Conservation (phyloP, 345 rosid species). For the Schrenkiella parvula region DNA sequence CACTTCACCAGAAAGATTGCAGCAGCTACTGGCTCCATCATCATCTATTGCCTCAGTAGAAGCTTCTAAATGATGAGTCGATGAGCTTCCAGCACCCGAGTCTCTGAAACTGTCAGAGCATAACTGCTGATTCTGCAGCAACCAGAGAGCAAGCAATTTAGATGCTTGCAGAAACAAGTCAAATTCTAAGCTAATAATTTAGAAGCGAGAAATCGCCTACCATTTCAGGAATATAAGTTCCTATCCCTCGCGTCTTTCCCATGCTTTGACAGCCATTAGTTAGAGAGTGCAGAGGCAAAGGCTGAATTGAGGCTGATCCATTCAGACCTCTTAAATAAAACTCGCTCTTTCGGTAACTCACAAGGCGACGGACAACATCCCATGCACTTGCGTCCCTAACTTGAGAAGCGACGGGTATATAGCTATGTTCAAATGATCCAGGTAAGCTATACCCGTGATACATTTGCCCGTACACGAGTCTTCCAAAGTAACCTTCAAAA, state of each 20-base stretch:
- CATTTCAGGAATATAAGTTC: slow-evolving; percentile 61
- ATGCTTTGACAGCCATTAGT: slow-evolving; percentile 23
- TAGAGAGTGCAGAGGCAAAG: slow-evolving; percentile 25
- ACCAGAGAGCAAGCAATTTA: slow-evolving; percentile 14
- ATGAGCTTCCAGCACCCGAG: slow-evolving; percentile 1
- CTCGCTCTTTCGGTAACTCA: slow-evolving; percentile 21
- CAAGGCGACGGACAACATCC: slow-evolving; percentile 32
- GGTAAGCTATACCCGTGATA: slow-evolving; percentile 39
- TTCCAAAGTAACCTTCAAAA: slow-evolving; percentile 36
- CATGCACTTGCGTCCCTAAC: slow-evolving; percentile 28
- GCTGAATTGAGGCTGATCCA: slow-evolving; percentile 36
- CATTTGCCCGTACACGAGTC: slow-evolving; percentile 54
- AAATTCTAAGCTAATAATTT: not conserved
- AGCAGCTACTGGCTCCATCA: slow-evolving; percentile 14
- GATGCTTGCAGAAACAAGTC: slow-evolving; percentile 1
- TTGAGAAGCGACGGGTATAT: slow-evolving; percentile 29
- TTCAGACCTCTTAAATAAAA: slow-evolving; percentile 31
- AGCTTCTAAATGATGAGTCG: slow-evolving; percentile 22
- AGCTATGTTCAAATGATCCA: slow-evolving; percentile 15
- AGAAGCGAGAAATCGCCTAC: slow-evolving; percentile 29
- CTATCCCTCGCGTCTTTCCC: slow-evolving; percentile 59
- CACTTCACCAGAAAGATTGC: slow-evolving; percentile 42
- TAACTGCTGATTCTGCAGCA: slow-evolving; percentile 41
- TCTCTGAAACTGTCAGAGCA: slow-evolving; percentile 27
- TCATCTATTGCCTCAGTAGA: not conserved